phyloP scores from a whole-genome alignment of 441 rosid species.

The Melastoma candidum region DNA sequence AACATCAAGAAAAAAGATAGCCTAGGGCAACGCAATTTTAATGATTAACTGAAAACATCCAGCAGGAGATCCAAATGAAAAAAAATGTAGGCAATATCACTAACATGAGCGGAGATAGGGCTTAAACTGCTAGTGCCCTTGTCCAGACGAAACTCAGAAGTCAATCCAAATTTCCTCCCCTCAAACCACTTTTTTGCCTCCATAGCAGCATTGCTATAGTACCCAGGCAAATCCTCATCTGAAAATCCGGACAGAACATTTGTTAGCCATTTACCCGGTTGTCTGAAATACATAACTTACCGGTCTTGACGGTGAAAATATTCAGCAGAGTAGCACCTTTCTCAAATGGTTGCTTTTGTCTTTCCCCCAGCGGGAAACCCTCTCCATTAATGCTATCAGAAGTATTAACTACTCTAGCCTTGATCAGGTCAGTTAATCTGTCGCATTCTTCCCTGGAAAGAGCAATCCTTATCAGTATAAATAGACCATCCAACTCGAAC shows the following conservation, averaged over 20 bases:
- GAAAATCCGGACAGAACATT: slow-evolving; percentile 18
- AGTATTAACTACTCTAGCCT: slow-evolving; percentile 57
- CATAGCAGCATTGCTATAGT: slow-evolving; percentile 37
- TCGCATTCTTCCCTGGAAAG: slow-evolving; percentile 73
- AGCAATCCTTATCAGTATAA: too few species aligned
- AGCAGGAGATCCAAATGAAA: background rate
- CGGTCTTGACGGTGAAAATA: slow-evolving; percentile 11
- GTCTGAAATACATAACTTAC: slow-evolving; percentile 4
- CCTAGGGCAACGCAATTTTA: too few species aligned
- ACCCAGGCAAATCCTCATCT: slow-evolving; percentile 43
- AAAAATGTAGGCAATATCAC: slow-evolving; percentile 7
- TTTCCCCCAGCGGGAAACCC: slow-evolving; percentile 19
- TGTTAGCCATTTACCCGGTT: background rate
- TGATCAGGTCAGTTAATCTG: slow-evolving; percentile 53
- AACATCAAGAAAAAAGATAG: too few species aligned
- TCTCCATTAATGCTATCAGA: slow-evolving; percentile 22
- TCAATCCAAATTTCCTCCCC: slow-evolving; percentile 60
- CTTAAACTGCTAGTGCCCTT: slow-evolving; percentile 28
- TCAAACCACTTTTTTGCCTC: slow-evolving; percentile 81
- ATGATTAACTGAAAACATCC: slow-evolving; percentile 3
- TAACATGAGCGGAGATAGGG: slow-evolving; percentile 32
- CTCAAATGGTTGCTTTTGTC: slow-evolving; percentile 18
- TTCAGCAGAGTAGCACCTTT: slow-evolving; percentile 34
- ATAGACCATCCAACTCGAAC: too few species aligned
- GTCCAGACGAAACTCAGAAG: slow-evolving; percentile 39